Evolutionary conservation across 768 basidiomycete species (phyloP).

Genomic region (Lactarius quietus): DNA sequence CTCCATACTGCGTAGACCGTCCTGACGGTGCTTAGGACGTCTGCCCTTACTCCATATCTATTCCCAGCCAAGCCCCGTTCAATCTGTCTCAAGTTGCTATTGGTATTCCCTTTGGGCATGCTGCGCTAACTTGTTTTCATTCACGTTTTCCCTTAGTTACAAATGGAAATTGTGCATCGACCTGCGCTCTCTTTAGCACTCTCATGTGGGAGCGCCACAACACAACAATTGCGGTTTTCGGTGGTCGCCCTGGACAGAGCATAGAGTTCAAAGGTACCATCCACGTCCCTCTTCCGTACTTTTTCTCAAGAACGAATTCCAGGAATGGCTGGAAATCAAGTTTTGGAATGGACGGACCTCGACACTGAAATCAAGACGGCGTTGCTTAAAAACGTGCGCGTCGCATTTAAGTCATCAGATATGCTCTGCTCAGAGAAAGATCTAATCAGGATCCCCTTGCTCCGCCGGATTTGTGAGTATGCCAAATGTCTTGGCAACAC

Average conservation of each 20-base stretch:
- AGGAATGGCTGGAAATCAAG: slow-evolving; percentile 36
- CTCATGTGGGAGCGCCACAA: slow-evolving; percentile 51
- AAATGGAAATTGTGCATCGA: slow-evolving; percentile 45
- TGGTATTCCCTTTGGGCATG: slow-evolving; percentile 8
- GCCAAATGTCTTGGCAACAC: background rate
- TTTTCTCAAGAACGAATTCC: background rate
- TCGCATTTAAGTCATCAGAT: background rate
- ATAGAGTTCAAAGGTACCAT: slow-evolving; percentile 45
- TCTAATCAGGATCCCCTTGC: slow-evolving; percentile 34
- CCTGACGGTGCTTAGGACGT: slow-evolving; percentile 31
- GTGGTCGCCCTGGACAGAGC: slow-evolving; percentile 46
- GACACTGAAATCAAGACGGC: slow-evolving; percentile 34
- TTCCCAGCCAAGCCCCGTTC: slow-evolving; percentile 20
- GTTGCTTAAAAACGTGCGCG: slow-evolving; percentile 34
- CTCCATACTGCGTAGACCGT: background rate
- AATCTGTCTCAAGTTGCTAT: slow-evolving; percentile 23
- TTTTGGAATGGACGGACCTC: slow-evolving; percentile 33
- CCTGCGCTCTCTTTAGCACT: slow-evolving; percentile 56
- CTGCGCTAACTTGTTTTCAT: background rate
- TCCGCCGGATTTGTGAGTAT: slow-evolving; percentile 38
- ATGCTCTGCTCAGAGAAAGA: background rate
- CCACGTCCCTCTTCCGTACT: background rate
- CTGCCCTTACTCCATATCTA: slow-evolving; percentile 25
- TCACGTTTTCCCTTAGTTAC: slow-evolving; percentile 9
- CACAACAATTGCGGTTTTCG: slow-evolving; percentile 49